Evolutionary conservation across 805 yeast species (phyloP).

Genomic region (Teunomyces pallodes): DNA sequence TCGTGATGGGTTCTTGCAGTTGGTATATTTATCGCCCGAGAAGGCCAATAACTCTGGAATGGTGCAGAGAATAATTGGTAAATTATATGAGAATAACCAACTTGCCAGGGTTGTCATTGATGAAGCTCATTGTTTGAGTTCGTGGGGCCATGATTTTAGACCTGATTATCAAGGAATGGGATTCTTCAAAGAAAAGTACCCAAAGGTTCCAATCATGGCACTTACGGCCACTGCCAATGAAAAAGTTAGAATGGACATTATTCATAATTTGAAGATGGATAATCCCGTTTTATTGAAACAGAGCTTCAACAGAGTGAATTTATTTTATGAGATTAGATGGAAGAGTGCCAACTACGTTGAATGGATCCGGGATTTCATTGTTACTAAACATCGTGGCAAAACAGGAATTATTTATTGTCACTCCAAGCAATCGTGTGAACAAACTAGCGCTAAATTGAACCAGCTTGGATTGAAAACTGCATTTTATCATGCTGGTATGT

Average conservation of each 20-base stretch:
- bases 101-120: conserved; percentile 90
- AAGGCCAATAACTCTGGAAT: conserved; percentile 78
- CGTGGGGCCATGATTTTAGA: conserved; percentile 98
- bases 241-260: conserved; percentile 81
- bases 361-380: conserved; percentile 58
- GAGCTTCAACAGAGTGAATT: conserved; percentile 86
- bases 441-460: conserved; percentile 59
- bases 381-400: conserved; percentile 47
- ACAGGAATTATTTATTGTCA: conserved; percentile 94
- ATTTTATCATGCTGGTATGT: conserved; percentile 95
- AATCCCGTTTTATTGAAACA: conserved; percentile 72
- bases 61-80: conserved; percentile 61
- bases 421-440: conserved; percentile 86
- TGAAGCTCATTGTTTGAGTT: conserved; percentile 97
- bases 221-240: conserved; percentile 96
- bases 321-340: conserved; percentile 71
- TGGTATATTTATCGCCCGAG: conserved; percentile 91
- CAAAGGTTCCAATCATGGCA: conserved; percentile 89
- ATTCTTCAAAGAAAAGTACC: conserved; percentile 68
- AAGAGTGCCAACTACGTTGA: conserved; percentile 58
- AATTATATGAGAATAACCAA: conserved; percentile 50
- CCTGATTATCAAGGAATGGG: conserved; percentile 89
- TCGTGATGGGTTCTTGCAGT: conserved; percentile 61
- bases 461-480: conserved; percentile 64
- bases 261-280: conserved; percentile 66